phyloP scores from a whole-genome alignment of 306 rosid genomes.

The Herpetospermum pedunculosum region DNA sequence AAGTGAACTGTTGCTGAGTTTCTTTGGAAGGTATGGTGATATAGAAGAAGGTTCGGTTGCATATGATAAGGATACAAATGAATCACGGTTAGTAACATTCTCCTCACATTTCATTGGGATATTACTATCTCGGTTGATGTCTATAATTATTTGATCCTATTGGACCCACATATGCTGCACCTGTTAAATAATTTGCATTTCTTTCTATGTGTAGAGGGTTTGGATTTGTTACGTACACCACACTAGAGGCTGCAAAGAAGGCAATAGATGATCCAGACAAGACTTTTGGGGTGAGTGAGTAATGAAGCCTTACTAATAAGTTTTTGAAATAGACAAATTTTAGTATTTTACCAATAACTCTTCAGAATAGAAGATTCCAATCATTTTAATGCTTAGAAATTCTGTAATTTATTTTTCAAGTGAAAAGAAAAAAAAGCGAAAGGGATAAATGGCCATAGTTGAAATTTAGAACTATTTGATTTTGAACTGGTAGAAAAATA shows the following conservation, averaged over 20 bases:
- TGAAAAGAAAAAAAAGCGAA: background rate
- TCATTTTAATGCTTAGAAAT: background rate
- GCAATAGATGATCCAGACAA: constrained; percentile 62
- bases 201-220: constrained; percentile 41
- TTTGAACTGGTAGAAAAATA: background rate
- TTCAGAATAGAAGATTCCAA: background rate
- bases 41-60: constrained; percentile 89
- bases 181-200: constrained; percentile 7
- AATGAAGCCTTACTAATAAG: background rate
- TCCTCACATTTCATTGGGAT: background rate
- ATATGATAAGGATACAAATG: constrained; percentile 65
- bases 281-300: constrained; percentile 50
- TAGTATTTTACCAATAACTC: background rate
- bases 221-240: constrained; percentile 68
- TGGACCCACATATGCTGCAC: background rate
- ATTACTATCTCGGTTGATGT: background rate
- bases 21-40: constrained; percentile 50
- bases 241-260: constrained; percentile 60
- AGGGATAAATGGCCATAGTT: background rate
- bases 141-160: background rate
- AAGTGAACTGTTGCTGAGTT: constrained; percentile 49
- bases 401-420: background rate
- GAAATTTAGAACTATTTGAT: background rate
- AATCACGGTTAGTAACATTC: constrained; percentile 35
- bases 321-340: background rate